These are phyloP conservation scores for Mallotus repandus DNA, from an alignment of 441 rosid species.

Conservation along the genomic window DNA sequence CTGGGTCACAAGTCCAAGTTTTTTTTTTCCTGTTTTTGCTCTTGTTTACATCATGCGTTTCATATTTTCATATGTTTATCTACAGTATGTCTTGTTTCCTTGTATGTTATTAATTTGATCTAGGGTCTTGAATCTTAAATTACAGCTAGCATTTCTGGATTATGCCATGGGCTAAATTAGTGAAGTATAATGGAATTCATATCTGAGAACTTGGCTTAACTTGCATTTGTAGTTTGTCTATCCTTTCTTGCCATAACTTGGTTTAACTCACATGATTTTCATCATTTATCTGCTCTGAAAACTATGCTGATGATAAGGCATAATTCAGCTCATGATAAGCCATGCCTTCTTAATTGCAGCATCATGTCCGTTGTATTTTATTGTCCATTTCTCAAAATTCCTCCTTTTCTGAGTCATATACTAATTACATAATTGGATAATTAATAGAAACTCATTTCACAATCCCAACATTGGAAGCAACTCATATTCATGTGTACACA, in stretches of 20 bases:
- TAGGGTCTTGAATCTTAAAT: background rate
- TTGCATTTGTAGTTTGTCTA: background rate
- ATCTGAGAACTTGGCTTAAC: background rate
- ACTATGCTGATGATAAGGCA: background rate
- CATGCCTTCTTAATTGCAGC: background rate
- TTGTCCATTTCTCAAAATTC: background rate
- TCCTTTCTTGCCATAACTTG: background rate
- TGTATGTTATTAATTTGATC: background rate
- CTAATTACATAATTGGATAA: background rate
- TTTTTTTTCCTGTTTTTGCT: background rate
- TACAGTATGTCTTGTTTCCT: background rate
- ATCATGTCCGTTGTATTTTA: background rate
- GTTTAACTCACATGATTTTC: background rate
- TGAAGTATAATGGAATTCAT: background rate
- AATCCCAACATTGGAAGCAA: background rate
- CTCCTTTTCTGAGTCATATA: background rate
- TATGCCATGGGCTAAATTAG: background rate
- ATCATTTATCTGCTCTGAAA: slow-evolving; percentile 1
- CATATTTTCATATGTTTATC: background rate
- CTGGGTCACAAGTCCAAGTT: background rate
- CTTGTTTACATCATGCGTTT: too few relatives aligned
- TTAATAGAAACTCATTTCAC: background rate
- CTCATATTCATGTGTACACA: background rate
- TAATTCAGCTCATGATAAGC: background rate
- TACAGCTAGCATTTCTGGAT: background rate